phyloP scores from a whole-genome alignment of 2,329 filamentous ascomycete genomes.

The Zarea fungicola region DNA sequence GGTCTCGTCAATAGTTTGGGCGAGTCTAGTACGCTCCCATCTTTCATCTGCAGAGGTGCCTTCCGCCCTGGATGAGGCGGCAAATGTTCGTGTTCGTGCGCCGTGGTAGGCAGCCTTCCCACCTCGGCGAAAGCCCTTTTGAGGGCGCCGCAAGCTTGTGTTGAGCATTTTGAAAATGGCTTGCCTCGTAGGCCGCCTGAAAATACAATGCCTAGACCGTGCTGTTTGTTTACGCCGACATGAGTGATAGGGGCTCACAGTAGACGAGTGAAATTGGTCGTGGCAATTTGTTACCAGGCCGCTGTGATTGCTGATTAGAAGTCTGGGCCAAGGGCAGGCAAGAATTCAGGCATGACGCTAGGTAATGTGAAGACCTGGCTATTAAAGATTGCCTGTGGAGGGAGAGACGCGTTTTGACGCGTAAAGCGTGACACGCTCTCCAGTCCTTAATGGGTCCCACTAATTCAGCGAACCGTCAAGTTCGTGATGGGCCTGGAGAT shows the following conservation, averaged over 20 bases:
- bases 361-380: background rate
- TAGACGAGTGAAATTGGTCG: background rate
- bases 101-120: conserved; percentile 68
- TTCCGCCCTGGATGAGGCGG: conserved; percentile 73
- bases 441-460: conserved; percentile 26
- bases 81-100: conserved; percentile 64
- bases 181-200: conserved; percentile 8
- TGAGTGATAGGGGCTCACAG: conserved; percentile 5
- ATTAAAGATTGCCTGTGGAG: conserved; percentile 1
- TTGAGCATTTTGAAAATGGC: conserved; percentile 49
- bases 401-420: conserved; percentile 30
- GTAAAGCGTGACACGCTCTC: conserved; percentile 24
- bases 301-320: background rate
- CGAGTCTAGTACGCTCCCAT: conserved; percentile 76
- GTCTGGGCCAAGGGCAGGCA: background rate
- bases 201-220: conserved; percentile 2
- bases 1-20: conserved; percentile 84
- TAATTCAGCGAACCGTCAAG: conserved; percentile 8
- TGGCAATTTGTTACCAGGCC: background rate
- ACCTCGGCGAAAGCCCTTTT: conserved; percentile 64
- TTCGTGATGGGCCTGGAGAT: background rate
- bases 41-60: conserved; percentile 89
- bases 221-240: conserved; percentile 4
- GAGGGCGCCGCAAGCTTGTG: conserved; percentile 53
- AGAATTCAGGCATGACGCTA: background rate